These are phyloP conservation scores for Oryza brachyantha DNA, from an alignment of 176 grass and related monocot species.

Conservation along the genomic window DNA sequence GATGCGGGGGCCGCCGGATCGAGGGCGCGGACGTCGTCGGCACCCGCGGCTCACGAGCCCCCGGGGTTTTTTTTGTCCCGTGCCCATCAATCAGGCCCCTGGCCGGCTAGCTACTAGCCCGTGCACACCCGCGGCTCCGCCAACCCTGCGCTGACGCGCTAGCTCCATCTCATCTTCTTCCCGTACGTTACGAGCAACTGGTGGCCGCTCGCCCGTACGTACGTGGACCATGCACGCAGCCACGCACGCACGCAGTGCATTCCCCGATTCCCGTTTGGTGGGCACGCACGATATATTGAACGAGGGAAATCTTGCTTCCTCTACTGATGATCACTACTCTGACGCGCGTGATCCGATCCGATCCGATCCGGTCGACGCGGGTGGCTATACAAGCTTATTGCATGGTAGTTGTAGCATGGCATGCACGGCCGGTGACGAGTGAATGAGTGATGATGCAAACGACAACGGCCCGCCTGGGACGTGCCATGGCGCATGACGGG, in stretches of 20 bases:
- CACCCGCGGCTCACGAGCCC: background rate
- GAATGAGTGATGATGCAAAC: background rate
- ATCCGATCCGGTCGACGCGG: no score
- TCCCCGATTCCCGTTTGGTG: background rate
- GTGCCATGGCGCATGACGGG: slow-evolving; percentile 3
- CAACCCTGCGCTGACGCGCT: background rate
- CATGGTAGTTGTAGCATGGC: no score
- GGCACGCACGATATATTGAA: background rate
- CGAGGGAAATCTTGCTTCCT: background rate
- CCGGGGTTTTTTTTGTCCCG: slow-evolving; percentile 25
- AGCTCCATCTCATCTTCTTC: background rate
- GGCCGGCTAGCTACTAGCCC: background rate
- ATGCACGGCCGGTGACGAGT: background rate
- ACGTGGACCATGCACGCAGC: slow-evolving; percentile 4
- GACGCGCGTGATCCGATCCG: background rate
- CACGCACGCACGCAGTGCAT: background rate
- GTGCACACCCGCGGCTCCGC: background rate
- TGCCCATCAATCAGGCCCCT: slow-evolving; percentile 25
- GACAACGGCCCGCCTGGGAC: background rate
- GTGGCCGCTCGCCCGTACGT: background rate
- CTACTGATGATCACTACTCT: background rate
- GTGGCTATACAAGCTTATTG: no score
- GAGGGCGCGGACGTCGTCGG: background rate
- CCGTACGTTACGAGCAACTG: background rate
- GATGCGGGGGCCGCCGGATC: background rate